These are phyloP conservation scores for Glarea lozoyensis DNA, from an alignment of 495 filamentous ascomycete species.

Conservation along the genomic window DNA sequence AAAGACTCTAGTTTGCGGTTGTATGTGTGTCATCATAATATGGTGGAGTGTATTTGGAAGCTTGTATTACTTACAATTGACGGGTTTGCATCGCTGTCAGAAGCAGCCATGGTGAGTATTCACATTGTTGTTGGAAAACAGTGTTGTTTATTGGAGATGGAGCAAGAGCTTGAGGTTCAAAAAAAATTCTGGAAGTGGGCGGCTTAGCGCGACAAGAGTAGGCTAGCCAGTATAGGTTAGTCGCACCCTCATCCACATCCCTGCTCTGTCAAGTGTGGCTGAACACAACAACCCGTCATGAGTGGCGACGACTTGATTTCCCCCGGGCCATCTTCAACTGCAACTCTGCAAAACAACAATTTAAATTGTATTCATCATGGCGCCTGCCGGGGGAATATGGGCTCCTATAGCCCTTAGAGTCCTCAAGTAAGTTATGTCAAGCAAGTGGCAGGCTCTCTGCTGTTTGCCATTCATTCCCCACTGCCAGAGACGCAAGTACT, in stretches of 20 bases:
- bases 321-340: slow-evolving; percentile 10
- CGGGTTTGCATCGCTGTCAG: slow-evolving; percentile 1
- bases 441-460: not conserved
- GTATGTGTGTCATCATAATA: slow-evolving; percentile 48
- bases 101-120: slow-evolving; percentile 11
- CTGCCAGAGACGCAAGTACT: slow-evolving; percentile 1
- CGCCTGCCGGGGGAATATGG: slow-evolving; percentile 61
- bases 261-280: slow-evolving; percentile 7
- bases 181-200: too few relatives aligned
- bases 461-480: not conserved
- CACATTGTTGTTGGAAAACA: slow-evolving; percentile 16
- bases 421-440: slow-evolving; percentile 39
- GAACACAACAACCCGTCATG: not conserved
- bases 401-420: slow-evolving; percentile 61
- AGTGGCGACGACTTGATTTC: not conserved
- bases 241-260: not conserved
- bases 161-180: slow-evolving; percentile 16
- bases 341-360: slow-evolving; percentile 5
- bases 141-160: slow-evolving; percentile 3
- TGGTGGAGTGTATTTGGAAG: slow-evolving; percentile 8
- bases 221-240: slow-evolving; percentile 1
- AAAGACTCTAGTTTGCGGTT: slow-evolving; percentile 99
- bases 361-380: slow-evolving; percentile 42
- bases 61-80: slow-evolving; percentile 11
- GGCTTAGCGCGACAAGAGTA: too few relatives aligned